phyloP scores from a whole-genome alignment of 2,329 filamentous ascomycete genomes.

The Mollisia scopiformis region DNA sequence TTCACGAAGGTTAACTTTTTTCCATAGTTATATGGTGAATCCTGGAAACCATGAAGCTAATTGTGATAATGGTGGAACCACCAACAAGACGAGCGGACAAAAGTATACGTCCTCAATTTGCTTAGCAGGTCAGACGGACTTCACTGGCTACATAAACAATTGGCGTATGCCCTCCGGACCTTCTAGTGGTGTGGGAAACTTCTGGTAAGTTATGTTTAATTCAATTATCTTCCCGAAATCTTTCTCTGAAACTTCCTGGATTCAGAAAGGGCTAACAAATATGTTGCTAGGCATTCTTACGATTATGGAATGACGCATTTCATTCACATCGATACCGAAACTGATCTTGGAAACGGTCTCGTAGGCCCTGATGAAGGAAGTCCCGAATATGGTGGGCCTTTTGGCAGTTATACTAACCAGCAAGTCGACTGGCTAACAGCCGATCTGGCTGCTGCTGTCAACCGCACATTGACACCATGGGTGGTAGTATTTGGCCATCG shows the following conservation, averaged over 20 bases:
- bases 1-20: no score
- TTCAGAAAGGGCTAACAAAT: no score
- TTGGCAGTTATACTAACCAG: conserved; percentile 46
- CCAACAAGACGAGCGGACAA: conserved; percentile 23
- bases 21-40: conserved; percentile 55
- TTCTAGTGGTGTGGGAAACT: conserved; percentile 40
- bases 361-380: conserved; percentile 37
- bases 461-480: conserved; percentile 32
- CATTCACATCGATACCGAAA: conserved; percentile 59
- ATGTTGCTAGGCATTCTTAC: no score
- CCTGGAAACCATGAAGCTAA: conserved; percentile 63
- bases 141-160: conserved; percentile 60
- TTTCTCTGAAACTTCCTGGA: no score
- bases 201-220: no score
- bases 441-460: conserved; percentile 28
- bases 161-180: conserved; percentile 42
- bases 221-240: no score
- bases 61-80: conserved; percentile 44
- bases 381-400: conserved; percentile 50
- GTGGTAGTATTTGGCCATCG: conserved; percentile 29
- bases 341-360: conserved; percentile 54
- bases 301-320: conserved; percentile 61
- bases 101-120: conserved; percentile 41
- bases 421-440: conserved; percentile 46
- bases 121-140: conserved; percentile 58